These are phyloP conservation scores for Termitomyces sp. DNA, from an alignment of 768 basidiomycete genomes.

Conservation along the genomic window DNA sequence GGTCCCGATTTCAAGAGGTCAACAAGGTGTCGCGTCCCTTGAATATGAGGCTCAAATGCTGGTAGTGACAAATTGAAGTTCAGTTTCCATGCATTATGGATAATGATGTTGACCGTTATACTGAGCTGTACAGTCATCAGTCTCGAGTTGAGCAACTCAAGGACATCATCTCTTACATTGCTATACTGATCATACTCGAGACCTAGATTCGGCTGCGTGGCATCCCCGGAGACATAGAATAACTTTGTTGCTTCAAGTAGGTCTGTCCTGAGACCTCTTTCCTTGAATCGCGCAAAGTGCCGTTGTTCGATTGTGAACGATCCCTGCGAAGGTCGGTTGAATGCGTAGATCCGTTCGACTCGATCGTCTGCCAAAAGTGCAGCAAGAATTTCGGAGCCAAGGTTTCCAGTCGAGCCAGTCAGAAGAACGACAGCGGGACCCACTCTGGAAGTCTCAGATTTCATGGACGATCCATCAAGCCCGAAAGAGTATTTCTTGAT, in stretches of 20 bases:
- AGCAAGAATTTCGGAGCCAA: constrained; percentile 20
- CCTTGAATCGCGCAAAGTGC: constrained; percentile 9
- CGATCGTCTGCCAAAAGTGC: constrained; percentile 20
- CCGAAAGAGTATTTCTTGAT: constrained; percentile 34
- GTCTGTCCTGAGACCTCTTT: constrained; percentile 9
- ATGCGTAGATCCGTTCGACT: constrained; percentile 39
- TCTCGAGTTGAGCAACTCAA: background rate
- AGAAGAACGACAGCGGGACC: constrained; percentile 14
- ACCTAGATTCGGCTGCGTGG: constrained; percentile 11
- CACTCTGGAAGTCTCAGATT: background rate
- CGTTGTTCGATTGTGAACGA: constrained; percentile 4
- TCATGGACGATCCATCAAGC: constrained; percentile 8
- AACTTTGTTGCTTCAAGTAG: constrained; percentile 10
- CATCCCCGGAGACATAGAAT: constrained; percentile 10
- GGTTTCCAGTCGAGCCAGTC: constrained; percentile 25
- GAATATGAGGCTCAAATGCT: constrained; percentile 36
- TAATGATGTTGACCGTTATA: constrained; percentile 24
- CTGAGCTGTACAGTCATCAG: constrained; percentile 16
- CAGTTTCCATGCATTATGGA: constrained; percentile 37
- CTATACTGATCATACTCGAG: constrained; percentile 23
- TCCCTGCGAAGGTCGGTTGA: constrained; percentile 19
- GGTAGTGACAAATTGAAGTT: constrained; percentile 37
- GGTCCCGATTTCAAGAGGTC: constrained; percentile 24
- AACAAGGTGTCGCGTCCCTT: constrained; percentile 28
- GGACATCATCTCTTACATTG: constrained; percentile 13